phyloP scores from a whole-genome alignment of 2,329 filamentous ascomycete species.

The Polytolypa hystricis region DNA sequence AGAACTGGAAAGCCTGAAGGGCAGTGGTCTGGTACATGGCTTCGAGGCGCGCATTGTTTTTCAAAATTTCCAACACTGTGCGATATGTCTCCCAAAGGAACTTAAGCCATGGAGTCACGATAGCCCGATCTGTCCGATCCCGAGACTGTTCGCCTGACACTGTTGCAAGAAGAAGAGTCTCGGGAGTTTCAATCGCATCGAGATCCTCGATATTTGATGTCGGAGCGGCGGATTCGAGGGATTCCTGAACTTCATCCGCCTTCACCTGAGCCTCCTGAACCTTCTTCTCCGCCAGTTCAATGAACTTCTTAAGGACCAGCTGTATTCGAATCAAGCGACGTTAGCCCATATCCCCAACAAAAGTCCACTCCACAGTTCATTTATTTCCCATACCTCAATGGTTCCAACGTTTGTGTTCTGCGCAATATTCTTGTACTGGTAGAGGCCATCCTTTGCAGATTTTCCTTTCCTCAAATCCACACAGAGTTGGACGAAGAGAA shows the following conservation, averaged over 20 bases:
- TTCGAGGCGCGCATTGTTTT: slow-evolving; percentile 96
- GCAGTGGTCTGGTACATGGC: slow-evolving; percentile 97
- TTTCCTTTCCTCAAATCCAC: slow-evolving; percentile 98
- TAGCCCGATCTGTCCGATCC: slow-evolving; percentile 93
- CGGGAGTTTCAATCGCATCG: slow-evolving; percentile 92
- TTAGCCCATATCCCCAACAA: slow-evolving; percentile 1
- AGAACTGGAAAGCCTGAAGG: slow-evolving; percentile 97
- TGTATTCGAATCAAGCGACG: slow-evolving; percentile 23
- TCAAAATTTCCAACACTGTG: slow-evolving; percentile 93
- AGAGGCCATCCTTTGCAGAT: slow-evolving; percentile 94
- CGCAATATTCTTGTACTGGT: slow-evolving; percentile 99
- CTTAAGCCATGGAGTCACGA: slow-evolving; percentile 98
- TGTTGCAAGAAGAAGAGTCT: slow-evolving; percentile 94
- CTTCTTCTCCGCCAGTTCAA: slow-evolving; percentile 91
- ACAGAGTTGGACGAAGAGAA: slow-evolving; percentile 90
- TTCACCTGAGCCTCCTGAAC: slow-evolving; percentile 92
- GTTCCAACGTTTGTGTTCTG: slow-evolving; percentile 98
- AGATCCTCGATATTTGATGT: slow-evolving; percentile 80
- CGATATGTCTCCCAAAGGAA: slow-evolving; percentile 99
- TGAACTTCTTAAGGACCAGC: slow-evolving; percentile 94
- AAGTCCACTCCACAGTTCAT: not conserved
- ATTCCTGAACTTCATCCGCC: slow-evolving; percentile 88
- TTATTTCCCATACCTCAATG: slow-evolving; percentile 61
- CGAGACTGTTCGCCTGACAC: slow-evolving; percentile 96
- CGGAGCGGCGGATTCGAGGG: slow-evolving; percentile 62